A percentile compares a stretch with the other conserved stretches of the same genome.
Conservation (phyloP, 179 eudicot genomes). For the Beta corolliflora region DNA sequence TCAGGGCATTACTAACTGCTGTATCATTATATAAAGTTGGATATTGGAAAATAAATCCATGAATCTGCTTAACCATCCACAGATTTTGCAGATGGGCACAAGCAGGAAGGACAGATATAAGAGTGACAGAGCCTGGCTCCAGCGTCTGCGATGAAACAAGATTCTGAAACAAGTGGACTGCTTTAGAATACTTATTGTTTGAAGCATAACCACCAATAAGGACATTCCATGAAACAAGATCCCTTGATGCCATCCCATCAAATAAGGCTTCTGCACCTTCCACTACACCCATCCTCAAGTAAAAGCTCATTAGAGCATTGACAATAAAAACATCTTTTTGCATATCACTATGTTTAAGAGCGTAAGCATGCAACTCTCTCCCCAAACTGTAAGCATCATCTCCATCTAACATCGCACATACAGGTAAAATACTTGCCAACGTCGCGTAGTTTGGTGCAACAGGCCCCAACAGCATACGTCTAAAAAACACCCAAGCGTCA, state of each 20-base stretch:
- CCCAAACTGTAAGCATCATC: constrained; percentile 38
- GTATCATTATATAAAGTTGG: constrained; percentile 38
- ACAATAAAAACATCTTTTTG: constrained; percentile 37
- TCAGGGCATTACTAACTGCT: constrained; percentile 61
- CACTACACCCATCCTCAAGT: constrained; percentile 49
- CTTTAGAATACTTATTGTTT: constrained; percentile 47
- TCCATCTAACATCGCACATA: constrained; percentile 45
- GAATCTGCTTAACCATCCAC: constrained; percentile 57
- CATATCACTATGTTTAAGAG: constrained; percentile 41
- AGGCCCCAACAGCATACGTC: constrained; percentile 52
- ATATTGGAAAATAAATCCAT: constrained; percentile 53
- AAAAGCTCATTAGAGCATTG: constrained; percentile 68
- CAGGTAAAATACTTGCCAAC: constrained; percentile 56
- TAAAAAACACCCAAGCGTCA: constrained; percentile 54
- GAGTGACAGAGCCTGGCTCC: constrained; percentile 50
- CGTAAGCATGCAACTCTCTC: constrained; percentile 60
- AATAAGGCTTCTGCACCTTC: constrained; percentile 51
- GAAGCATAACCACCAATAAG: constrained; percentile 62
- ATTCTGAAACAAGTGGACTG: constrained; percentile 49
- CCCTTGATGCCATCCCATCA: constrained; percentile 44
- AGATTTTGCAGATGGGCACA: constrained; percentile 50
- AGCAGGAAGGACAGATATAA: constrained; percentile 64
- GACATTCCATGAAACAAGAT: constrained; percentile 74
- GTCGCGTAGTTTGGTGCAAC: constrained; percentile 61
- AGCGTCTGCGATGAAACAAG: constrained; percentile 28